Conservation (phyloP, 805 yeast species). For the Osmozyma mogii region DNA sequence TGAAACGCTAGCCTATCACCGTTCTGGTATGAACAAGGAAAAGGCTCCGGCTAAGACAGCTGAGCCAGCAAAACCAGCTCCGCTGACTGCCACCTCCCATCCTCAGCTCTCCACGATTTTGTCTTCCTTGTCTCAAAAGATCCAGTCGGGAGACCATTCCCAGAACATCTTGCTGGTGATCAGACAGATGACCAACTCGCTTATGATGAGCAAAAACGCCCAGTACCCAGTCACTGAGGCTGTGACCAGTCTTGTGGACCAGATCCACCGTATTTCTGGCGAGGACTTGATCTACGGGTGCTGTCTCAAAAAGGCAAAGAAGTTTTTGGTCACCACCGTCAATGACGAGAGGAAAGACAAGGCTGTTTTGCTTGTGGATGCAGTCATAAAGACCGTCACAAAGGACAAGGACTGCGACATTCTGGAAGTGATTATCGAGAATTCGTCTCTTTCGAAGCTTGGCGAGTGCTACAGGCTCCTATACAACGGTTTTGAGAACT, state of each 20-base stretch:
- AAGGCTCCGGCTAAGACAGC: no score
- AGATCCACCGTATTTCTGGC: background rate
- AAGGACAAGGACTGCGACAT: background rate
- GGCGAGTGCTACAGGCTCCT: no score
- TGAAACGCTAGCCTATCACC: constrained; percentile 48
- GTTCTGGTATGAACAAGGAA: constrained; percentile 34
- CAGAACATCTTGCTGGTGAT: constrained; percentile 28
- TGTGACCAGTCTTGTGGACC: constrained; percentile 7
- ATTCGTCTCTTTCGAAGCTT: no score
- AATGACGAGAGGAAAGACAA: constrained; percentile 8
- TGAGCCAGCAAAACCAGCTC: no score
- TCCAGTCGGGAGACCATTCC: constrained; percentile 14
- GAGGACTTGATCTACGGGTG: constrained; percentile 9
- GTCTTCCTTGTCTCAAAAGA: constrained; percentile 24
- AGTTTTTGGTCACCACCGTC: constrained; percentile 16
- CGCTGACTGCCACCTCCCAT: no score
- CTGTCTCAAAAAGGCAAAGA: constrained; percentile 25
- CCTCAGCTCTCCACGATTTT: constrained; percentile 29
- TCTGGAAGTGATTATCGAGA: no score
- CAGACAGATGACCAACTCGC: constrained; percentile 30
- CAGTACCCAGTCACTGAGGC: constrained; percentile 7
- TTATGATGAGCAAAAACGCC: constrained; percentile 12
- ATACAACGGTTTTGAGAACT: no score
- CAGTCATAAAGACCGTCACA: constrained; percentile 15
- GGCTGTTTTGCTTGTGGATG: constrained; percentile 19